Evolutionary conservation across 1,284 basidiomycete genomes (phyloP).

Genomic region (Puccinia coronata): DNA sequence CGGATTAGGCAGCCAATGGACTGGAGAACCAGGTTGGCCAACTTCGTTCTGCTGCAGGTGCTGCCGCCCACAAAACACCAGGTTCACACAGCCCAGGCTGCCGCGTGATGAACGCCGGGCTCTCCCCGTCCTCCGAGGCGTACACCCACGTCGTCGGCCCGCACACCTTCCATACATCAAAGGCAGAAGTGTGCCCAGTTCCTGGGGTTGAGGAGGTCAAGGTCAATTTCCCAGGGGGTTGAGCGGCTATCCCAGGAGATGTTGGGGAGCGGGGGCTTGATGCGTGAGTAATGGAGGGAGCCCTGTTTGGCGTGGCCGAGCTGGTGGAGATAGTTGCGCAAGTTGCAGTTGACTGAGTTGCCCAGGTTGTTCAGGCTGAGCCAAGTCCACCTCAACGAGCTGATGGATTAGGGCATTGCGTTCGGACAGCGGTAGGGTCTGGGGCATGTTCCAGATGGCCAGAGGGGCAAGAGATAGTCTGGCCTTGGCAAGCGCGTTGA

Average conservation of each 20-base stretch:
- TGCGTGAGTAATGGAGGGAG: neutral
- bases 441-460: slow-evolving; percentile 38
- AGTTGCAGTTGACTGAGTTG: slow-evolving; percentile 55
- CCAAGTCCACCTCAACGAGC: neutral
- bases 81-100: slow-evolving; percentile 57
- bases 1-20: too few species aligned
- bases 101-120: slow-evolving; percentile 54
- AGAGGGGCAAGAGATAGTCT: slow-evolving; percentile 53
- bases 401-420: neutral
- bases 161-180: slow-evolving; percentile 53
- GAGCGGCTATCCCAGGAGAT: slow-evolving; percentile 26
- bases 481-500: slow-evolving; percentile 52
- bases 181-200: neutral
- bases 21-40: too few species aligned
- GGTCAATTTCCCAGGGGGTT: slow-evolving; percentile 39
- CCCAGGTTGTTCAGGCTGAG: slow-evolving; percentile 44
- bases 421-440: neutral
- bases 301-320: slow-evolving; percentile 36
- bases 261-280: neutral
- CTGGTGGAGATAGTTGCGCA: slow-evolving; percentile 53
- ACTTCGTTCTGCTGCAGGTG: slow-evolving; percentile 51
- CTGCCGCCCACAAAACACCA: slow-evolving; percentile 56
- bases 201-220: slow-evolving; percentile 31
- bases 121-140: slow-evolving; percentile 42
- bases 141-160: slow-evolving; percentile 53